phyloP scores from a whole-genome alignment of 78 protist genomes.

The Dictyostelium capitatum region DNA sequence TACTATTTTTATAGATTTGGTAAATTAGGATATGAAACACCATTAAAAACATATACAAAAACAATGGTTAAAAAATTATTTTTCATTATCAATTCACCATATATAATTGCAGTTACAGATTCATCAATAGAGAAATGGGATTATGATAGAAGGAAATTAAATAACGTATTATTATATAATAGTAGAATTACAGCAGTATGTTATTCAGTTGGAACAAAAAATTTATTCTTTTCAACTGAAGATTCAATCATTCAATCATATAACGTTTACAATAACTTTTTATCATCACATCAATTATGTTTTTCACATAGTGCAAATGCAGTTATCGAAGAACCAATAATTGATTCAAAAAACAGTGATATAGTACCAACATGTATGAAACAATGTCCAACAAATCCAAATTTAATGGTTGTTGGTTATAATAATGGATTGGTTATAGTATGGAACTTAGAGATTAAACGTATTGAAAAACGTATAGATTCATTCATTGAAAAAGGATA shows the following conservation, averaged over 20 bases:
- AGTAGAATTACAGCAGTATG: constrained; percentile 52
- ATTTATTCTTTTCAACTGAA: constrained; percentile 41
- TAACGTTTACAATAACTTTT: constrained; percentile 19
- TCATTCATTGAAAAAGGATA: constrained; percentile 1
- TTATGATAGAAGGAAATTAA: constrained; percentile 17
- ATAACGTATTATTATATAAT: constrained; percentile 15
- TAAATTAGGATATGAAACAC: constrained; percentile 24
- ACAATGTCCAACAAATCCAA: constrained; percentile 20
- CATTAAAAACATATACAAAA: not conserved
- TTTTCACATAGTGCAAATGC: not conserved
- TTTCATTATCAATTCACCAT: constrained; percentile 38
- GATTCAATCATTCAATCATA: constrained; percentile 35
- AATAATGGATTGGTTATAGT: constrained; percentile 28
- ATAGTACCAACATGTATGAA: constrained; percentile 39
- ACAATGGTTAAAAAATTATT: constrained; percentile 28
- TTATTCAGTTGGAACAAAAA: not conserved
- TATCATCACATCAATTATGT: constrained; percentile 34
- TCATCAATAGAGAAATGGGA: constrained; percentile 64
- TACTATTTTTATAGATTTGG: constrained; percentile 29
- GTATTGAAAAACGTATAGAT: constrained; percentile 17
- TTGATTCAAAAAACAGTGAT: not conserved
- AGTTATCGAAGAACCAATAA: not conserved
- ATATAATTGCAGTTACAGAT: constrained; percentile 29
- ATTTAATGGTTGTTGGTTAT: constrained; percentile 51
- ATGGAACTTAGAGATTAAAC: constrained; percentile 21